These are phyloP conservation scores for Glomus cerebriforme DNA, from an alignment of 192 early-diverging fungal genomes.

Conservation along the genomic window DNA sequence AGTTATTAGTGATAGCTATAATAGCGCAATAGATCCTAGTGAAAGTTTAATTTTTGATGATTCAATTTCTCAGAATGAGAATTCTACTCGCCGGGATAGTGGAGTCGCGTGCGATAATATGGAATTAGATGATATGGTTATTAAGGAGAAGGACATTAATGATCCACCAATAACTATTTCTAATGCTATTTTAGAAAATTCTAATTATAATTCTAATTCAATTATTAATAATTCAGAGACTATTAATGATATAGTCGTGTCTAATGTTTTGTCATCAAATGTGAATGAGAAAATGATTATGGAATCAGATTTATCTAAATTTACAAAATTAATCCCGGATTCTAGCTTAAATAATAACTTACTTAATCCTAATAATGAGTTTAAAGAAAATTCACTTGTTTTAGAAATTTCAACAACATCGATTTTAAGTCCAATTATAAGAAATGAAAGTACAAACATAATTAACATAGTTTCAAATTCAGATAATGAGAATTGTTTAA, in stretches of 20 bases:
- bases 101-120: not conserved
- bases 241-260: not conserved
- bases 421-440: not conserved
- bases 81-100: not conserved
- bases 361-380: not conserved
- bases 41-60: not conserved
- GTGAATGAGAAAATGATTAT: not conserved
- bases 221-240: not conserved
- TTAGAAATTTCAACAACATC: not conserved
- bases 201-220: not conserved
- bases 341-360: not conserved
- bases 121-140: not conserved
- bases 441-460: not conserved
- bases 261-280: not conserved
- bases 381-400: not conserved
- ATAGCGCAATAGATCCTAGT: not conserved
- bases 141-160: not conserved
- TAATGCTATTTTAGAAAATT: not conserved
- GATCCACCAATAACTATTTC: not conserved
- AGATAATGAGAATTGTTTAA: not conserved
- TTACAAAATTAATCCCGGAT: too few relatives aligned
- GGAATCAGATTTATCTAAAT: not conserved
- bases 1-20: not conserved
- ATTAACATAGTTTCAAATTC: not conserved
- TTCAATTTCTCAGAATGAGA: not conserved